A percentile compares a stretch with the other conserved stretches of the same genome.
Conservation (phyloP, 179 eudicot species). For the Silene coronaria region DNA sequence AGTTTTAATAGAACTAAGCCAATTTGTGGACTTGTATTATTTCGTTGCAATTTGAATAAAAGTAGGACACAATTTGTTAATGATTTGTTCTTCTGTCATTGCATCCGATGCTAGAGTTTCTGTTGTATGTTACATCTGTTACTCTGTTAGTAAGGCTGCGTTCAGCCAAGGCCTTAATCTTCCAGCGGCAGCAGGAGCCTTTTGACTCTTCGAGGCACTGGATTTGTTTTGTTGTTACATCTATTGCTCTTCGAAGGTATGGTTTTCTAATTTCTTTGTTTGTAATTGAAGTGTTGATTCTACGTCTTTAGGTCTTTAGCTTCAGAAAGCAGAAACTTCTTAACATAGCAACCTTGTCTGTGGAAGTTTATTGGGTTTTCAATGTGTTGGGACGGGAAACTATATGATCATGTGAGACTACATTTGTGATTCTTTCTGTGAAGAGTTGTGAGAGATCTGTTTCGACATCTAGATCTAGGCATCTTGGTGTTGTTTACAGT, state of each 20-base stretch:
- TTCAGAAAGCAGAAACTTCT: too few relatives aligned
- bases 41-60: conserved; percentile 40
- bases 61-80: conserved; percentile 29
- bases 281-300: not conserved
- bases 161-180: not conserved
- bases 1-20: conserved; percentile 37
- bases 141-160: not conserved
- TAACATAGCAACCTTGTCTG: not conserved
- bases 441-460: not conserved
- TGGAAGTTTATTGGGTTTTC: not conserved
- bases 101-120: not conserved
- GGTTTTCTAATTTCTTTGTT: not conserved
- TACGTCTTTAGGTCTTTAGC: too few relatives aligned
- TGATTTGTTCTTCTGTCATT: conserved; percentile 8
- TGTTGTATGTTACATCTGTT: not conserved
- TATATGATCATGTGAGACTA: too few relatives aligned
- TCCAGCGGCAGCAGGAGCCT: too few relatives aligned
- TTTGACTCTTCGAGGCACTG: not conserved
- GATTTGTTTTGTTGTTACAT: not conserved
- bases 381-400: not conserved
- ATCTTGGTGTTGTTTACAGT: not conserved
- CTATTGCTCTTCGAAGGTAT: not conserved
- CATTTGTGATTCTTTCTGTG: not conserved
- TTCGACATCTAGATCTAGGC: not conserved
- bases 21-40: conserved; percentile 45